phyloP scores from a whole-genome alignment of 2,329 filamentous ascomycete species.

The Chrysoporthe deuterocubensis region DNA sequence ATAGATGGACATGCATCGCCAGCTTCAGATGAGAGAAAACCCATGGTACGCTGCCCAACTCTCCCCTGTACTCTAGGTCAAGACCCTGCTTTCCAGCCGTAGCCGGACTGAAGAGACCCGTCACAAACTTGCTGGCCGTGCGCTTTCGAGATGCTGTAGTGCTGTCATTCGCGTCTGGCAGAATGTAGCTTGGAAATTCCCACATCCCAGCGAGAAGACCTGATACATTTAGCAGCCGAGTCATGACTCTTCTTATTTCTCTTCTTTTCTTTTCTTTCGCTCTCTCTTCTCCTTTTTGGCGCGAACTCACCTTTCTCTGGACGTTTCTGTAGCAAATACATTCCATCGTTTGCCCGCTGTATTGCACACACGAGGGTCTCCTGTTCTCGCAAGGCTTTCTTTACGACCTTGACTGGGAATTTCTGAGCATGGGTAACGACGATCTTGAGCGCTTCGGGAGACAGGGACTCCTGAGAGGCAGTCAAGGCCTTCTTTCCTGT shows the following conservation, averaged over 20 bases:
- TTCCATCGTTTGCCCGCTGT: slow-evolving; percentile 43
- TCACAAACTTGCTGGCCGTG: slow-evolving; percentile 43
- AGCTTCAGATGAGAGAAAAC: slow-evolving; percentile 60
- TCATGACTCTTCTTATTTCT: not conserved
- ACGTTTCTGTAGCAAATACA: slow-evolving; percentile 54
- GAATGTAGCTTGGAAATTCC: slow-evolving; percentile 56
- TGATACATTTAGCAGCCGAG: not conserved
- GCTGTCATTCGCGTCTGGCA: slow-evolving; percentile 38
- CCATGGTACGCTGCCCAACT: slow-evolving; percentile 60
- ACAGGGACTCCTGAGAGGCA: not conserved
- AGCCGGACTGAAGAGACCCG: slow-evolving; percentile 32
- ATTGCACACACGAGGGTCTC: slow-evolving; percentile 59
- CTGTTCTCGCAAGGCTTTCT: slow-evolving; percentile 57
- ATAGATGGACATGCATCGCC: slow-evolving; percentile 61
- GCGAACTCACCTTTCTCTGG: slow-evolving; percentile 48
- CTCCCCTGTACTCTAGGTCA: slow-evolving; percentile 40
- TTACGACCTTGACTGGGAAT: slow-evolving; percentile 56
- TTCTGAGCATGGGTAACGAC: slow-evolving; percentile 51
- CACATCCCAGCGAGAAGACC: slow-evolving; percentile 58
- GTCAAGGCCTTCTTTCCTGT: slow-evolving; percentile 8
- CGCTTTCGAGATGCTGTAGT: slow-evolving; percentile 40
- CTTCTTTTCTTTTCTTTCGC: too few species aligned
- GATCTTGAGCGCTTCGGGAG: slow-evolving; percentile 36
- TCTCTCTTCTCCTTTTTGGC: not conserved
- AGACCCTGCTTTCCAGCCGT: not conserved